These are phyloP conservation scores for Mollisiaceae sp. DNA, from an alignment of 2,329 filamentous ascomycete species.

Conservation along the genomic window DNA sequence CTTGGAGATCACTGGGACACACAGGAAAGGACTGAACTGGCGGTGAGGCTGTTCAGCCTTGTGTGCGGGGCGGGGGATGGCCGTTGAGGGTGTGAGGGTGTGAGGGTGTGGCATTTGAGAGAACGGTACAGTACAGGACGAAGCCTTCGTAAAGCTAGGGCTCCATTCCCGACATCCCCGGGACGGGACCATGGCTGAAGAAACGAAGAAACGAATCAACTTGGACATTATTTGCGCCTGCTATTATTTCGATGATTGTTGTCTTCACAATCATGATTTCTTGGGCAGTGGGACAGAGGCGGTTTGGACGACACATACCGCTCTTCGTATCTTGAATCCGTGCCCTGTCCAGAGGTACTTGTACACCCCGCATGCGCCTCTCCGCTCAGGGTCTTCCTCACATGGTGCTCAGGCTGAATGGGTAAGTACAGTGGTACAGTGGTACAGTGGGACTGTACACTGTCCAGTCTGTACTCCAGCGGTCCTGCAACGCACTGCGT, in stretches of 20 bases:
- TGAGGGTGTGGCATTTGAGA: background rate
- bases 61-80: background rate
- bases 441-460: too few species aligned
- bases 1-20: conserved; percentile 7
- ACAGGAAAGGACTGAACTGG: background rate
- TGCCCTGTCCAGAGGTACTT: background rate
- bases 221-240: conserved; percentile 1
- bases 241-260: background rate
- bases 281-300: background rate
- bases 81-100: background rate
- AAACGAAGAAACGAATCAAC: background rate
- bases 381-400: background rate
- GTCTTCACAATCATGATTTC: background rate
- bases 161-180: background rate
- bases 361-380: background rate
- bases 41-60: conserved; percentile 14
- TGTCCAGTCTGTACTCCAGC: background rate
- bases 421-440: too few species aligned
- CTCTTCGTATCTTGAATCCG: conserved; percentile 1
- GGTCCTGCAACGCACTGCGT: background rate
- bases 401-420: conserved; percentile 8
- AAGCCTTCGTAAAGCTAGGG: too few species aligned
- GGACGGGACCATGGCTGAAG: background rate
- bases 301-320: conserved; percentile 4
- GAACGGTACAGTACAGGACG: too few species aligned